Evolutionary conservation across 1,139 yeast genomes (phyloP).

Genomic region (Petasospora fabianii): DNA sequence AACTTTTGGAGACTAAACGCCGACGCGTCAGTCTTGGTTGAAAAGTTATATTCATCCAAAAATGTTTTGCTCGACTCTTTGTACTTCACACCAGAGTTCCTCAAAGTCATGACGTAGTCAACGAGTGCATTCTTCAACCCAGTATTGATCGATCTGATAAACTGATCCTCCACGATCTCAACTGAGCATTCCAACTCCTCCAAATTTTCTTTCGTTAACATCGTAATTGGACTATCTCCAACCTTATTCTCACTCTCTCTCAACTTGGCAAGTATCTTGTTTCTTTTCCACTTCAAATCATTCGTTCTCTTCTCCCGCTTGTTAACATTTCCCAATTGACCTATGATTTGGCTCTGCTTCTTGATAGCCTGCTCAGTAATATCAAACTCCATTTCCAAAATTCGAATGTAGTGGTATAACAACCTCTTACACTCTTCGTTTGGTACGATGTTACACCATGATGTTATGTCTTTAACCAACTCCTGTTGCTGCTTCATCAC

Average conservation of each 20-base stretch:
- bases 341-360: conserved; percentile 39
- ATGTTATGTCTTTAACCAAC: conserved; percentile 36
- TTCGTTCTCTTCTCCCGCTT: conserved; percentile 49
- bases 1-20: conserved; percentile 23
- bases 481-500: conserved; percentile 34
- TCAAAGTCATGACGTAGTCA: conserved; percentile 40
- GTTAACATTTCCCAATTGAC: conserved; percentile 42
- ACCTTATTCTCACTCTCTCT: conserved; percentile 41
- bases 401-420: conserved; percentile 38
- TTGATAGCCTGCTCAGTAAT: conserved; percentile 35
- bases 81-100: conserved; percentile 32
- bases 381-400: conserved; percentile 37
- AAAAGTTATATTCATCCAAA: conserved; percentile 25
- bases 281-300: conserved; percentile 35
- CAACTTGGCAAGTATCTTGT: conserved; percentile 35
- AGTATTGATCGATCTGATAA: conserved; percentile 42
- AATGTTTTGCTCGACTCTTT: conserved; percentile 36
- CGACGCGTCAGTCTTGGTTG: conserved; percentile 4
- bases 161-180: conserved; percentile 49
- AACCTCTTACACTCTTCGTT: conserved; percentile 38
- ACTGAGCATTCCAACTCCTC: conserved; percentile 49
- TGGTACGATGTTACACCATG: conserved; percentile 43
- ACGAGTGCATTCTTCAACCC: conserved; percentile 43
- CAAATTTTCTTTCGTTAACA: conserved; percentile 42
- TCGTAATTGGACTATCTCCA: conserved; percentile 44